Conservation (phyloP, 345 rosid species). For the Euclidium syriacum region DNA sequence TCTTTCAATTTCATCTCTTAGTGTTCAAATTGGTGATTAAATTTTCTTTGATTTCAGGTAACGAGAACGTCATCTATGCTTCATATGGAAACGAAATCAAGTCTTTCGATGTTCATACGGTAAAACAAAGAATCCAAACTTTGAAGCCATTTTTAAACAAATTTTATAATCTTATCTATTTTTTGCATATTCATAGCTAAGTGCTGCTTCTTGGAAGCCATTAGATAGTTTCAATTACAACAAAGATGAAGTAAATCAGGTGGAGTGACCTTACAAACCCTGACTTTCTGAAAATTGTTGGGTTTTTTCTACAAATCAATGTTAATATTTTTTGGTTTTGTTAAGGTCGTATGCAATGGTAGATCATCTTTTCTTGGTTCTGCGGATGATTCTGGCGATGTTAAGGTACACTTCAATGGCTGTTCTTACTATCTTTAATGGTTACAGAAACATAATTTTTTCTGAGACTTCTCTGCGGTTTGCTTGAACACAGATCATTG, state of each 20-base stretch:
- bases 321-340: not conserved
- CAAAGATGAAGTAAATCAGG: conserved; percentile 94
- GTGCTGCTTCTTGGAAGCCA: conserved; percentile 48
- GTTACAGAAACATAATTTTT: not conserved
- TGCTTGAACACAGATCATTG: conserved; percentile 58
- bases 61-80: conserved; percentile 68
- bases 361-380: conserved; percentile 78
- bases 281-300: not conserved
- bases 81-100: conserved; percentile 63
- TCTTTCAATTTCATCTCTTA: not conserved
- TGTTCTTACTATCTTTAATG: not conserved
- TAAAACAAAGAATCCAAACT: conserved; percentile 26
- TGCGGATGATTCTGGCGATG: conserved; percentile 78
- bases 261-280: not conserved
- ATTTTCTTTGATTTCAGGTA: conserved; percentile 38
- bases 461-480: not conserved
- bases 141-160: not conserved
- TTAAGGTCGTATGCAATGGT: conserved; percentile 46
- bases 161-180: not conserved
- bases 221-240: conserved; percentile 62
- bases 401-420: conserved; percentile 46
- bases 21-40: not conserved
- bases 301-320: not conserved
- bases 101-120: conserved; percentile 80
- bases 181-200: conserved; percentile 16